Conservation (phyloP, 192 early-diverging fungal species). For the Dimargaris xerosporica region DNA sequence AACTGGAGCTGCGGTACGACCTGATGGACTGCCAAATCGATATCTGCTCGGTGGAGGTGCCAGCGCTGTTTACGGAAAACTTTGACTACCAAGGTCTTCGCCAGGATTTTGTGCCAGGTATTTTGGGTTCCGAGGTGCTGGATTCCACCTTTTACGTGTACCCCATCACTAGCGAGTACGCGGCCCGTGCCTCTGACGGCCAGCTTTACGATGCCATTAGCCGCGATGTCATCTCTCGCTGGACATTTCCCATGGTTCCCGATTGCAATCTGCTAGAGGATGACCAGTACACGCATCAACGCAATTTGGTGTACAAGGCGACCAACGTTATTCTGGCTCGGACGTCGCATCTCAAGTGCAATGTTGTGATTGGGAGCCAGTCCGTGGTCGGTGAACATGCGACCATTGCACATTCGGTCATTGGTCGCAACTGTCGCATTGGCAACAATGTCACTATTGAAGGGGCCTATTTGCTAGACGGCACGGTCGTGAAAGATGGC, state of each 20-base stretch:
- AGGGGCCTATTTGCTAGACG: conserved; percentile 77
- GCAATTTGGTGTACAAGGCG: conserved; percentile 79
- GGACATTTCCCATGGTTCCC: conserved; percentile 89
- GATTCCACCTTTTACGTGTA: conserved; percentile 77
- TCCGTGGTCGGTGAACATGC: conserved; percentile 62
- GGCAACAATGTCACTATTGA: conserved; percentile 62
- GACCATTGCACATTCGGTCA: conserved; percentile 55
- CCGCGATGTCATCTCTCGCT: conserved; percentile 73
- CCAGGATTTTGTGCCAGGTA: conserved; percentile 78
- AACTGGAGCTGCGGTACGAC: conserved; percentile 76
- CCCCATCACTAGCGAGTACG: conserved; percentile 46
- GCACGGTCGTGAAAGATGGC: conserved; percentile 47
- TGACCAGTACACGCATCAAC: conserved; percentile 51
- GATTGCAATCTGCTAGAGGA: conserved; percentile 66
- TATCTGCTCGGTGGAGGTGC: conserved; percentile 84
- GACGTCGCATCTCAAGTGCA: conserved; percentile 42
- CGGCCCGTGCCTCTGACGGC: conserved; percentile 39
- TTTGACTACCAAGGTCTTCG: conserved; percentile 93
- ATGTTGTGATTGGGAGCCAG: conserved; percentile 67
- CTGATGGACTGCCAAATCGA: conserved; percentile 85
- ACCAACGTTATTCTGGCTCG: conserved; percentile 54
- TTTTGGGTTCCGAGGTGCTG: conserved; percentile 74
- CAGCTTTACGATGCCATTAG: conserved; percentile 50
- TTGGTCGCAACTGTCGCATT: conserved; percentile 72
- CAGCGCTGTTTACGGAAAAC: conserved; percentile 87